Base-by-base conservation (phyloP, 768 basidiomycete genomes). In the Suillus decipiens region DNA sequence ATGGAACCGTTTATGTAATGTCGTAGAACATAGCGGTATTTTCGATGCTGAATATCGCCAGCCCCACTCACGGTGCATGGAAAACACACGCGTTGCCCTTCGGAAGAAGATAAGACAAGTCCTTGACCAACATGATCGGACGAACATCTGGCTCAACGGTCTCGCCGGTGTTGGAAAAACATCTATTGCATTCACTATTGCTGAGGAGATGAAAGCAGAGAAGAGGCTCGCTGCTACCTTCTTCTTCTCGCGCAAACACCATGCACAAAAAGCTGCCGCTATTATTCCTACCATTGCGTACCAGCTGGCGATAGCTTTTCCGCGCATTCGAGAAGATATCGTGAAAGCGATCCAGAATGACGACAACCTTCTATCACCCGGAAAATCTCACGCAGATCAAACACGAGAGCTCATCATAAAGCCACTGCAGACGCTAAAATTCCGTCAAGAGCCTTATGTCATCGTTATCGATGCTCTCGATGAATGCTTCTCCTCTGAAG, bases 261-360 rank as follows among this genome's bases (percentile, higher is more conserved):
- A 66, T 12, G 61, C 59, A 7, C 63, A 66, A 33, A 53, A 53
- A 31, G 15, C 5, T 17, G 17, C 51, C 7, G 28, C 53, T 1
- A 45, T 69, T 9, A 62, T 69, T 56, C 64, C 64, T 5, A 68
- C 68, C 3, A 58, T 69, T 5, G 67, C 68, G 5, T 68, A 67
- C 36, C 65, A 68, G 34, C 61, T 69, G 14, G 66, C 68, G 11
- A 33, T 42, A 36, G n/a, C 34, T 3, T 48, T 68, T 1, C 68
- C 68, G 3, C 60, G 17, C 15, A 31, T 68, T 28, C 58, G 64
- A 4, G 60, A 45, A 0, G 60, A 64, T 5, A 43, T 69, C 7
- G 64, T 61, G 7, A 61, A 39, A 0, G 68, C 64, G 12, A 66
- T 69, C 6, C 60, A 69, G 47, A n/a, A n/a, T 28, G 37, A 61